phyloP scores from a whole-genome alignment of 1,284 basidiomycete genomes.

The Ustilago crameri region DNA sequence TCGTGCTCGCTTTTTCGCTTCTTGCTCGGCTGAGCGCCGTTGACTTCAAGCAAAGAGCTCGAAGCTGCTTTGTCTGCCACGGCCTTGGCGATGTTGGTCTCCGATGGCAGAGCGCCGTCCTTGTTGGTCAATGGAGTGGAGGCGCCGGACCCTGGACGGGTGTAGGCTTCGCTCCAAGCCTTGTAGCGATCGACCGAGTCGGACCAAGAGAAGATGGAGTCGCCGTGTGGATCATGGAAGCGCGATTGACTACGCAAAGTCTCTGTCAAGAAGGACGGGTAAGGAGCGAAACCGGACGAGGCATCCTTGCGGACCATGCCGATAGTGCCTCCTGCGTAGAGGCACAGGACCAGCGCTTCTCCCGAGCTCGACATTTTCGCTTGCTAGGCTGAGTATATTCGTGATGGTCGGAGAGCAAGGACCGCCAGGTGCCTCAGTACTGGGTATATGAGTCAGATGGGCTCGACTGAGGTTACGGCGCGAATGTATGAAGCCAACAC shows the following conservation, averaged over 20 bases:
- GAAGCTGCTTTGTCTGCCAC: constrained; percentile 18
- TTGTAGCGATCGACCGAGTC: constrained; percentile 62
- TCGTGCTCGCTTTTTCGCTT: constrained; percentile 29
- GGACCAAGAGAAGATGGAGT: constrained; percentile 63
- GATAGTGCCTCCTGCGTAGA: constrained; percentile 86
- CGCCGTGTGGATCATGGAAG: constrained; percentile 79
- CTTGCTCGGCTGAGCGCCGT: constrained; percentile 15
- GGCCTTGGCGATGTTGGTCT: constrained; percentile 14
- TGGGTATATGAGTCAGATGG: constrained; percentile 2
- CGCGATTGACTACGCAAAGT: constrained; percentile 81
- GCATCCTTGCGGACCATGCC: constrained; percentile 69
- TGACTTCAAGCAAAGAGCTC: constrained; percentile 5
- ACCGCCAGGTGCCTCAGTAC: neutral
- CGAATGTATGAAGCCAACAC: neutral
- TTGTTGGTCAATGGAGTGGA: constrained; percentile 35
- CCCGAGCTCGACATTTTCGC: constrained; percentile 31
- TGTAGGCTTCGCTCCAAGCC: constrained; percentile 60
- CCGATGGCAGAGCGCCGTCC: constrained; percentile 1
- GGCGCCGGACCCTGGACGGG: constrained; percentile 48
- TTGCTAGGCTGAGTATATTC: neutral
- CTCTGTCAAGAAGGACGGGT: constrained; percentile 82
- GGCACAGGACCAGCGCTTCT: constrained; percentile 76
- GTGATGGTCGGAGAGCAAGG: neutral
- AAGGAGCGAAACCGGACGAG: constrained; percentile 79
- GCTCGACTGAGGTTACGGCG: neutral